Conservation (phyloP, 23 red algal genomes). For the Gracilaria domingensis region DNA sequence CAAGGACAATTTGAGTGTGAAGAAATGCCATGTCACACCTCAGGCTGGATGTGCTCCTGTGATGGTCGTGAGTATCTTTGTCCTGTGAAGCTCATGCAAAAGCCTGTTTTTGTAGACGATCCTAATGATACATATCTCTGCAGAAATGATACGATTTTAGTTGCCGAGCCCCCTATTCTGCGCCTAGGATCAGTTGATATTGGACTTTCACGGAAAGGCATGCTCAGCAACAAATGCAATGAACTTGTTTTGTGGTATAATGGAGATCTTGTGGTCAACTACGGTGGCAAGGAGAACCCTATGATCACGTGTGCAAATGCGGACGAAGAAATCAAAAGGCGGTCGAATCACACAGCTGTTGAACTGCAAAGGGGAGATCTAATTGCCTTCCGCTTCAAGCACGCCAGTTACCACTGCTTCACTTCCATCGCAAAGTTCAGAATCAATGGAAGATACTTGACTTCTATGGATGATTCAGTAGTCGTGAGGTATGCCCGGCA, state of each 20-base stretch:
- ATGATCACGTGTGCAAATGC: slow-evolving; percentile 35
- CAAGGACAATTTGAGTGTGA: slow-evolving; percentile 20
- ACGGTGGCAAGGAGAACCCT: slow-evolving; percentile 21
- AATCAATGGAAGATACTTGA: slow-evolving; percentile 30
- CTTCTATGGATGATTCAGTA: not conserved
- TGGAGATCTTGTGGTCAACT: slow-evolving; percentile 50
- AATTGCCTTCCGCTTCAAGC: slow-evolving; percentile 54
- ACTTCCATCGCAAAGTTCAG: slow-evolving; percentile 28
- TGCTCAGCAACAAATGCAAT: slow-evolving; percentile 47
- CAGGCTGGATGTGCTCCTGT: slow-evolving; percentile 63
- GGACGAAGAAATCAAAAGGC: slow-evolving; percentile 22
- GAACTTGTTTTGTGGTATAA: slow-evolving; percentile 41
- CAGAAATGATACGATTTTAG: not conserved
- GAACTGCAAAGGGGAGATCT: slow-evolving; percentile 37
- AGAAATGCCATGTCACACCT: not conserved
- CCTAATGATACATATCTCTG: not conserved
- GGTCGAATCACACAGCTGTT: slow-evolving; percentile 28
- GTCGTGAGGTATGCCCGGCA: slow-evolving; percentile 25
- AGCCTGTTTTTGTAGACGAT: not conserved
- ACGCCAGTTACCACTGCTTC: slow-evolving; percentile 61
- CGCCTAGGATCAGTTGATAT: slow-evolving; percentile 20
- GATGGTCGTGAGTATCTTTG: slow-evolving; percentile 49
- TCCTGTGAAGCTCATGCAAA: slow-evolving; percentile 2
- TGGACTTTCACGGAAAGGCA: slow-evolving; percentile 39
- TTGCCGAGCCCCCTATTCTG: slow-evolving; percentile 7